These are phyloP conservation scores for Microdochium bolleyi DNA, from an alignment of 2,329 filamentous ascomycete genomes.

Conservation along the genomic window DNA sequence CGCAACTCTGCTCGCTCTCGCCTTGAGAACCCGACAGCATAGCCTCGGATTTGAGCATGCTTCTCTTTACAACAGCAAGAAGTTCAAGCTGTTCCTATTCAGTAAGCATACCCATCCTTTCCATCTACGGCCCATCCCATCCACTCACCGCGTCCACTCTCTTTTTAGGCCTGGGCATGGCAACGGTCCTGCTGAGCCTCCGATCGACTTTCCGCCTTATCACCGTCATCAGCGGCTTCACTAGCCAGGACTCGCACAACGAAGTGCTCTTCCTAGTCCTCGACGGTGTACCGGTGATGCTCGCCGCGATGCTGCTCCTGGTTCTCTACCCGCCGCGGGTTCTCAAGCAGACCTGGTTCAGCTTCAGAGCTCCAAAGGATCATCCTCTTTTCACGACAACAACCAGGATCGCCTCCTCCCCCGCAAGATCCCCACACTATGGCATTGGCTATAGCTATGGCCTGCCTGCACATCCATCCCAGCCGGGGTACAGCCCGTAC, in stretches of 20 bases:
- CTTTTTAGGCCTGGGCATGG: slow-evolving; percentile 10
- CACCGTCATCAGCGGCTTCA: slow-evolving; percentile 12
- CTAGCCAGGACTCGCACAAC: slow-evolving; percentile 12
- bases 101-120: slow-evolving; percentile 23
- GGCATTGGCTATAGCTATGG: too few species aligned
- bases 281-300: slow-evolving; percentile 15
- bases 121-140: not conserved
- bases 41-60: slow-evolving; percentile 29
- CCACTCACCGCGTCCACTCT: slow-evolving; percentile 2
- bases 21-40: slow-evolving; percentile 26
- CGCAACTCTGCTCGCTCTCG: slow-evolving; percentile 31
- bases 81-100: slow-evolving; percentile 34
- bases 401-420: too few species aligned
- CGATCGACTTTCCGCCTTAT: slow-evolving; percentile 18
- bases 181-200: slow-evolving; percentile 11
- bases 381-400: not conserved
- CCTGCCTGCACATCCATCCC: not conserved
- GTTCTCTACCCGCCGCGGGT: slow-evolving; percentile 16
- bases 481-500: not conserved
- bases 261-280: slow-evolving; percentile 17
- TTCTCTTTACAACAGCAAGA: slow-evolving; percentile 29
- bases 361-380: not conserved
- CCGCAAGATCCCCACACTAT: too few species aligned
- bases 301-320: slow-evolving; percentile 11
- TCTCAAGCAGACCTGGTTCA: slow-evolving; percentile 9